These are phyloP conservation scores for Solanum tarijense DNA, from an alignment of 257 asterid genomes.

Conservation along the genomic window DNA sequence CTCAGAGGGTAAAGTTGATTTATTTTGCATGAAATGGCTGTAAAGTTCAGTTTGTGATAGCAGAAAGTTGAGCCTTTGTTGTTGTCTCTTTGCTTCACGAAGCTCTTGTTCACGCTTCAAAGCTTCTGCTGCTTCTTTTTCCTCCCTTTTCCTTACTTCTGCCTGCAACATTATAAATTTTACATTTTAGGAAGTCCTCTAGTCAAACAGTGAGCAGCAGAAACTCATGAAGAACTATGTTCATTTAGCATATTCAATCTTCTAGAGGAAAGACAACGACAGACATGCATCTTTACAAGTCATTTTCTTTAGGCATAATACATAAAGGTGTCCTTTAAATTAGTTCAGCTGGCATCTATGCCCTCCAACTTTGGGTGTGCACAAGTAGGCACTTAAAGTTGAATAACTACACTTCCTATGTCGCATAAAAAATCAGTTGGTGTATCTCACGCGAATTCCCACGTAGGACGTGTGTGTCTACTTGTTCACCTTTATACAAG, in stretches of 20 bases:
- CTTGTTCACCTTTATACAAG: neutral
- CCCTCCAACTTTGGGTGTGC: neutral
- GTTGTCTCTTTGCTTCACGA: conserved; percentile 98
- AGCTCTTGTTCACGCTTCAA: conserved; percentile 96
- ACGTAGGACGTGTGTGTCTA: neutral
- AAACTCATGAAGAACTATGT: neutral
- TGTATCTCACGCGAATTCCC: neutral
- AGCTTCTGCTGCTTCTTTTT: conserved; percentile 99
- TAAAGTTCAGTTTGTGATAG: conserved; percentile 96
- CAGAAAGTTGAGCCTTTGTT: conserved; percentile 93
- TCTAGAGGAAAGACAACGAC: neutral
- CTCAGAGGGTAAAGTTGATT: conserved; percentile 53
- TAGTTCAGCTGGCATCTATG: neutral
- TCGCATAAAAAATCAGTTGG: neutral
- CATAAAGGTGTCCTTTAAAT: neutral
- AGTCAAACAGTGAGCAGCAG: neutral
- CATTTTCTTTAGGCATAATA: neutral
- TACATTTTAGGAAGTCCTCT: conserved; percentile 2
- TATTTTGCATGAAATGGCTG: conserved; percentile 99
- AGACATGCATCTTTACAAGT: neutral
- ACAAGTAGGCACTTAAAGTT: neutral
- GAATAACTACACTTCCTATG: neutral
- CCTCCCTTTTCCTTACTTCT: conserved; percentile 93
- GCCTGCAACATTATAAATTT: conserved; percentile 44
- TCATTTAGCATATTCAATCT: neutral